A percentile compares a stretch with the other conserved stretches of the same genome.
Evolutionary conservation across 768 basidiomycete species (phyloP).

Genomic region (Baorangia bicolor): DNA sequence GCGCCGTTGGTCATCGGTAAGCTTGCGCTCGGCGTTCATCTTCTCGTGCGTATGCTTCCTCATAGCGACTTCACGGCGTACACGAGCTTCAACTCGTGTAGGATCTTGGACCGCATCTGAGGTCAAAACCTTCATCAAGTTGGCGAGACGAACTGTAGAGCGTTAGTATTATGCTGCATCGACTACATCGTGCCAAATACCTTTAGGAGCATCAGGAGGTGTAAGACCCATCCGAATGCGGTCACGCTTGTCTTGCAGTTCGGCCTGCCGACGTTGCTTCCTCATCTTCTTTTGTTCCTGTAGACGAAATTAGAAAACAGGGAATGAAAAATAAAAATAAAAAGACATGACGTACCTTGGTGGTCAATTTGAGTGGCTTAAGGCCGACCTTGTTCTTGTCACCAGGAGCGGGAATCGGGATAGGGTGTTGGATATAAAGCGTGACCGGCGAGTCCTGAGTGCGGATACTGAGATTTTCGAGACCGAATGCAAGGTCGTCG

Average conservation of each 20-base stretch:
- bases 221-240: slow-evolving; percentile 93
- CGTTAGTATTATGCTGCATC: not conserved
- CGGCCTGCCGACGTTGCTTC: slow-evolving; percentile 81
- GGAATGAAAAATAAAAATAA: not conserved
- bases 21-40: slow-evolving; percentile 89
- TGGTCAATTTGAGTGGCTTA: slow-evolving; percentile 89
- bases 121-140: slow-evolving; percentile 97
- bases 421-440: slow-evolving; percentile 94
- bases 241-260: slow-evolving; percentile 92
- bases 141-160: slow-evolving; percentile 78
- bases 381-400: slow-evolving; percentile 79
- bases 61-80: slow-evolving; percentile 89
- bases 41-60: slow-evolving; percentile 88
- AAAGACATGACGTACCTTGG: slow-evolving; percentile 53
- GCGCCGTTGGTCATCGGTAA: slow-evolving; percentile 85
- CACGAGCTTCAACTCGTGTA: slow-evolving; percentile 94
- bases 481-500: slow-evolving; percentile 62
- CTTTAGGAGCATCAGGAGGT: slow-evolving; percentile 95
- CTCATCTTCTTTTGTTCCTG: slow-evolving; percentile 97
- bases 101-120: slow-evolving; percentile 97
- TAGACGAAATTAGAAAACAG: slow-evolving; percentile 3
- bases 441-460: slow-evolving; percentile 75
- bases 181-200: slow-evolving; percentile 36
- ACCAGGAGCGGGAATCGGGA: slow-evolving; percentile 88
- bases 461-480: slow-evolving; percentile 61